Evolutionary conservation across 768 basidiomycete species (phyloP).

Genomic region (Collybia sp.): DNA sequence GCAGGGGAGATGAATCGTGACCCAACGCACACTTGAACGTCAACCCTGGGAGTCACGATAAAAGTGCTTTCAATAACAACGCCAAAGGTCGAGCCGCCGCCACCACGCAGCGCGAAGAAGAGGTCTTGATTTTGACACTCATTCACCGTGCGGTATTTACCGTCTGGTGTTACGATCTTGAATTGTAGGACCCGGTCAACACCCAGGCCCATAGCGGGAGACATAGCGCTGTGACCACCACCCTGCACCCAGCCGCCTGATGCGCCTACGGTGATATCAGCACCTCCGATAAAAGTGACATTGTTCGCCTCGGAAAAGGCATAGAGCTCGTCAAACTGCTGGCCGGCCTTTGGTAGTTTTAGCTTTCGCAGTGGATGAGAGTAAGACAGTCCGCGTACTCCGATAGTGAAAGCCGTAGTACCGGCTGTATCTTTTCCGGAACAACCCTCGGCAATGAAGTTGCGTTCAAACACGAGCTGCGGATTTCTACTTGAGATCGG

Average conservation of each 20-base stretch:
- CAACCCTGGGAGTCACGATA: conserved; percentile 30
- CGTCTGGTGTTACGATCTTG: conserved; percentile 36
- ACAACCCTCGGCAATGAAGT: conserved; percentile 27
- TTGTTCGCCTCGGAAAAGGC: conserved; percentile 28
- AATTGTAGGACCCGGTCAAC: conserved; percentile 47
- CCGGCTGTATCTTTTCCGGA: conserved; percentile 10
- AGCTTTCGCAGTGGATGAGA: conserved; percentile 20
- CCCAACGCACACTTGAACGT: conserved; percentile 28
- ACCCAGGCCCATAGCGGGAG: conserved; percentile 40
- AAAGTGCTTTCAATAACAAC: conserved; percentile 34
- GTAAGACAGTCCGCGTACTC: not conserved
- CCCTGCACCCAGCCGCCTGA: conserved; percentile 43
- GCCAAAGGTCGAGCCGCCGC: conserved; percentile 44
- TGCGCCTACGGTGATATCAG: conserved; percentile 38
- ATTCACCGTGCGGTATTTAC: conserved; percentile 34
- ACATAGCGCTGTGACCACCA: conserved; percentile 38
- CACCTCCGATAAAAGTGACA: conserved; percentile 36
- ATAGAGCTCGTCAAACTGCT: conserved; percentile 42
- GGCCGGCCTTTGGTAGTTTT: conserved; percentile 27
- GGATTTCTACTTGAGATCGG: too few species aligned
- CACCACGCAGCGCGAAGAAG: conserved; percentile 51
- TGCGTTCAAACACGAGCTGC: conserved; percentile 18
- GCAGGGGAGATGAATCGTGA: conserved; percentile 20
- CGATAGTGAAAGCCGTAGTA: not conserved
- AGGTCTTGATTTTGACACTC: conserved; percentile 34